Evolutionary conservation across 768 basidiomycete genomes (phyloP).

Genomic region (Tremella fuciformis): DNA sequence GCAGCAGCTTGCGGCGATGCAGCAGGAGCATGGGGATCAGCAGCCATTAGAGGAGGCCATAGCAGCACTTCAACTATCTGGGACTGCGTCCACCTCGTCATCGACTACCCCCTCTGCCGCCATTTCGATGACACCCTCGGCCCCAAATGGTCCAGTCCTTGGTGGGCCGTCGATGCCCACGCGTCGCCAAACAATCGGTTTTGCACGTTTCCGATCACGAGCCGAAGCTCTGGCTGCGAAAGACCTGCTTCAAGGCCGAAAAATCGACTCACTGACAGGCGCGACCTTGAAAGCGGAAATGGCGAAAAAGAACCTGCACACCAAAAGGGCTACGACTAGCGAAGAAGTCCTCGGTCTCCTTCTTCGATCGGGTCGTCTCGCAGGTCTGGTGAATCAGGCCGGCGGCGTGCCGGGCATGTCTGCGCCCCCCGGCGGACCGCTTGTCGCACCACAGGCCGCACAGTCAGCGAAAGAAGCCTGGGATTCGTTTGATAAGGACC

Average conservation of each 20-base stretch:
- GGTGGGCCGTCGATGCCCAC: conserved; percentile 54
- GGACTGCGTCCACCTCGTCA: conserved; percentile 33
- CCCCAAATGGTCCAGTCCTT: conserved; percentile 23
- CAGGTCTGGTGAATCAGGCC: conserved; percentile 19
- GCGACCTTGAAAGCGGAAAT: conserved; percentile 95
- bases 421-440: not conserved
- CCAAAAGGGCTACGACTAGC: conserved; percentile 80
- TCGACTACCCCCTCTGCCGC: conserved; percentile 43
- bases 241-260: conserved; percentile 80
- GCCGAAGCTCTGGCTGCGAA: conserved; percentile 82
- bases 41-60: conserved; percentile 38
- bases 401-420: not conserved
- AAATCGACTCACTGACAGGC: conserved; percentile 90
- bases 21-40: conserved; percentile 23
- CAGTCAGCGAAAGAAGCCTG: conserved; percentile 30
- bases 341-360: conserved; percentile 48
- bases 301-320: conserved; percentile 99
- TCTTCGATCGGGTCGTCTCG: conserved; percentile 36
- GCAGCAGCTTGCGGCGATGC: conserved; percentile 28
- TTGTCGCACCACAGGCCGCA: not conserved
- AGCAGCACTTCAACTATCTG: conserved; percentile 33
- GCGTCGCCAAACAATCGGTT: conserved; percentile 95
- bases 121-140: conserved; percentile 34
- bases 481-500: conserved; percentile 30
- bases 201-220: conserved; percentile 88